Evolutionary conservation across 139 green algal genomes (phyloP).

Genomic region (Chlorella vulgaris): DNA sequence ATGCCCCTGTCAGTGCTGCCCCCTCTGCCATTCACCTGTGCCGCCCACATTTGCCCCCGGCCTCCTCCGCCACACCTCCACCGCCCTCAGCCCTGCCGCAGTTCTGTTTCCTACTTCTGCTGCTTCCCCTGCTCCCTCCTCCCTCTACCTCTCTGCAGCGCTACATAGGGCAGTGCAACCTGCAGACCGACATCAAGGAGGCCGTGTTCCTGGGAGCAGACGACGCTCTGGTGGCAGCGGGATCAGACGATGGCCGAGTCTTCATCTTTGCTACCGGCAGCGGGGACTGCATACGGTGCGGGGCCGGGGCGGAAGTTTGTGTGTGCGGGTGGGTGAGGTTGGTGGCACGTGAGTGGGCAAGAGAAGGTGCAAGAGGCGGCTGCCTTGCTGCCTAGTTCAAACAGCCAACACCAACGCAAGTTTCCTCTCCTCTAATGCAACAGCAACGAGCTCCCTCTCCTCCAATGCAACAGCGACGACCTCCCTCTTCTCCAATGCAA

Average conservation of each 20-base stretch:
- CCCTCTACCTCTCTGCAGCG: conserved; percentile 20
- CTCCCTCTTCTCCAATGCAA: not conserved
- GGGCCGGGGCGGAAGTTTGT: not conserved
- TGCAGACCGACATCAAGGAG: conserved; percentile 93
- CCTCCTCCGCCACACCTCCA: not conserved
- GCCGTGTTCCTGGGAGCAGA: conserved; percentile 63
- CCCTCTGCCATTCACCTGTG: not conserved
- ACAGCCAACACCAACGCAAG: too few species aligned
- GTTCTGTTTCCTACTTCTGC: not conserved
- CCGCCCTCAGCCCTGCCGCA: not conserved
- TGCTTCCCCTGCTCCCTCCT: not conserved
- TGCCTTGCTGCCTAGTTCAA: too few species aligned
- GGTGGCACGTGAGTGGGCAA: too few species aligned
- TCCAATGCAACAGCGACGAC: not conserved
- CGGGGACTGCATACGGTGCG: conserved; percentile 40
- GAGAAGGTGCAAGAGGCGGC: too few species aligned
- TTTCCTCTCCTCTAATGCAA: too few species aligned
- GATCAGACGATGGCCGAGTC: conserved; percentile 79
- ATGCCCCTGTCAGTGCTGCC: not conserved
- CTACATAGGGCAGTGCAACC: conserved; percentile 57
- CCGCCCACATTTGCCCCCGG: not conserved
- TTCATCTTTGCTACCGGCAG: conserved; percentile 72
- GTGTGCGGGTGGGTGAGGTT: not conserved
- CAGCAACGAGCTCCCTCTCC: too few species aligned
- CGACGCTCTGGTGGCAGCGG: conserved; percentile 75